Base-by-base conservation (phyloP, 176 grass and related monocot species). In the Cymbopogon citratus region DNA sequence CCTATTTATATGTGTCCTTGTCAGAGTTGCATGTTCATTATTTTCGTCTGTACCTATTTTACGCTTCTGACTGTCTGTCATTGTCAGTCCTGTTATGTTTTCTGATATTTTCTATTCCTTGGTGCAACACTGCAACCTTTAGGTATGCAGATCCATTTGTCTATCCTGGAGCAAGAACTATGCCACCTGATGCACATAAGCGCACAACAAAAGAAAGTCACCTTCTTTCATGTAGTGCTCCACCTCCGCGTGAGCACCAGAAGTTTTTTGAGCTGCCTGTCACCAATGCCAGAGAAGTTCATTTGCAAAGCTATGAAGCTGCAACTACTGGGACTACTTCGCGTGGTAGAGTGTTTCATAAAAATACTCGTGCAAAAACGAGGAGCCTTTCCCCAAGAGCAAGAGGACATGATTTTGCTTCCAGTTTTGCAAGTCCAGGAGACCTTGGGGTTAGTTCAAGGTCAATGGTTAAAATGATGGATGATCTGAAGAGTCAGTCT, bases 401-500 rank as follows among this genome's bases (percentile, higher is more conserved):
- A 63, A 90, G 85, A 85, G 57, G 75, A 2, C 77, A 89, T 76
- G 52, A 23, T 12, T 81, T 80, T 85, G 56, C 81, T 74, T 63
- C 75, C 29, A 85, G 61, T 70, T 87, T 85, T 85, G 81, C 40
- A 72, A 64, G 82, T 79, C 77, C 86, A 73, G 85, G 81, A 85
- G 77, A 81, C 21, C 73, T 91, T 40, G 84, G 77, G 1, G 87
- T 94, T 69, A 85, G 84, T 78, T 78, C 89, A 82, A 80, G 78
- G 66, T 94, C 85, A 70, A 76, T 82, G 33, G 75, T 78, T 36
- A 84, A 69, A 67, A 85, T 21, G 63, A 81, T 83, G 48, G 87
- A 97, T 74, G 85, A 75, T 73, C 66, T 94, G 66, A 87, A 69
- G 79, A 88, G 87, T 25, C 89, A 77, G 44, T 80, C 89, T 74